Percentiles rank a stretch among this genome's conserved stretches.
Conservation (phyloP, 306 rosid genomes). For the Lotus japonicus region DNA sequence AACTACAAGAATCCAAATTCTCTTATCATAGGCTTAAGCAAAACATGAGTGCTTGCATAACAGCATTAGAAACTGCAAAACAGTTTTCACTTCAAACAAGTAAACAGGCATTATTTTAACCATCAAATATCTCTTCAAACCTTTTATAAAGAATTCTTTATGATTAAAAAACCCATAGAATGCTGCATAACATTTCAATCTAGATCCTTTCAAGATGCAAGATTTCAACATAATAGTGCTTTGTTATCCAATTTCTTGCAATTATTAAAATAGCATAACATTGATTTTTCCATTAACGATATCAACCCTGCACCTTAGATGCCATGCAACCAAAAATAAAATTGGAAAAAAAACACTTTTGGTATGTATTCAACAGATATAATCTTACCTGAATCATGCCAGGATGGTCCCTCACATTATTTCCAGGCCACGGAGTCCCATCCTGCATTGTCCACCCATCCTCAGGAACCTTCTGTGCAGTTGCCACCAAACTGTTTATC, state of each 20-base stretch:
- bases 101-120: neutral
- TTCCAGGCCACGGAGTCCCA: constrained; percentile 87
- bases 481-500: constrained; percentile 62
- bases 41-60: neutral
- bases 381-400: constrained; percentile 81
- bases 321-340: neutral
- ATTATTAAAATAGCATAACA: neutral
- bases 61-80: neutral
- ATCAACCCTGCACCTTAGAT: neutral
- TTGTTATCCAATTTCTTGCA: neutral
- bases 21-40: neutral
- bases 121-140: neutral
- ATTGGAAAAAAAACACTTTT: neutral
- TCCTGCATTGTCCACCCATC: constrained; percentile 94
- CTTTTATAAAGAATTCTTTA: neutral
- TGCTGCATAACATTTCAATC: neutral
- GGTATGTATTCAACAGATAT: neutral
- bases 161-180: neutral
- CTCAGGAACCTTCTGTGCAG: constrained; percentile 72
- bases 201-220: neutral
- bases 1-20: neutral
- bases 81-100: neutral
- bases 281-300: neutral
- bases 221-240: neutral
- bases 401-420: constrained; percentile 77